Evolutionary conservation across 2,329 filamentous ascomycete genomes (phyloP), one percentile per base, ranked within the genome.

Genomic region (Aphanoascus verrucosus): DNA sequence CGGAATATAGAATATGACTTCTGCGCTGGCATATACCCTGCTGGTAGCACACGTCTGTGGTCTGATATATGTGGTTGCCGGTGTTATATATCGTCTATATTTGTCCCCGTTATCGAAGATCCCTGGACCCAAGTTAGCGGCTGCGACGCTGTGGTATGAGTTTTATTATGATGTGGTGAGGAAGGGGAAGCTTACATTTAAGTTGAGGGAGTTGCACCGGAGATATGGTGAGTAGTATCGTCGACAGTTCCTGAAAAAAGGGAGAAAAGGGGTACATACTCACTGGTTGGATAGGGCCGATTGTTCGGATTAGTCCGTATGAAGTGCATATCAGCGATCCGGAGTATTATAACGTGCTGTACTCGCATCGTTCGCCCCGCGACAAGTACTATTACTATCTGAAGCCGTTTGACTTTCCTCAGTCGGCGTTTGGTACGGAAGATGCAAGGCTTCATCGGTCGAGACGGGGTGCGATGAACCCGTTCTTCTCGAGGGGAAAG

Each of bases 391-490:
- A 56, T 38, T 61, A 58, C 53, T 60, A 62, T 55, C 45, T 61
- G 1, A 59, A 60, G 35, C 60, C 60, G 14, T 62, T 64, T 45
- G 59, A 59, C 32, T 59, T 60, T 20, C 59, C 62, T 19, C 54
- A 59, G 41, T 63, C 62, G 55, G 63, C 68, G 57, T 70, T 66
- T 49, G 62, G 60, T 5, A 65, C 63, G 1, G 56, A 58, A 51
- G 57, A 58, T 52, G 56, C 60, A 44, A 49, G 59, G 32, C 49
- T 61, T 11, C 64, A 65, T 49, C 61, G 63, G 4, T 55, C 58
- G 5, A 57, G 63, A n/a, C 54, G 63, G 50, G 61, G 59, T 34
- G 60, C 63, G 11, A 59, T 65, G 56, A 65, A 60, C 51, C 60
- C 62, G 6, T 65, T 62, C 56, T 66, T 65, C 51, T 63, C 63